A percentile compares a stretch with the other conserved stretches of the same genome.
Evolutionary conservation across 2,329 filamentous ascomycete genomes (phyloP).

Genomic region (Penicillium sumatraense): DNA sequence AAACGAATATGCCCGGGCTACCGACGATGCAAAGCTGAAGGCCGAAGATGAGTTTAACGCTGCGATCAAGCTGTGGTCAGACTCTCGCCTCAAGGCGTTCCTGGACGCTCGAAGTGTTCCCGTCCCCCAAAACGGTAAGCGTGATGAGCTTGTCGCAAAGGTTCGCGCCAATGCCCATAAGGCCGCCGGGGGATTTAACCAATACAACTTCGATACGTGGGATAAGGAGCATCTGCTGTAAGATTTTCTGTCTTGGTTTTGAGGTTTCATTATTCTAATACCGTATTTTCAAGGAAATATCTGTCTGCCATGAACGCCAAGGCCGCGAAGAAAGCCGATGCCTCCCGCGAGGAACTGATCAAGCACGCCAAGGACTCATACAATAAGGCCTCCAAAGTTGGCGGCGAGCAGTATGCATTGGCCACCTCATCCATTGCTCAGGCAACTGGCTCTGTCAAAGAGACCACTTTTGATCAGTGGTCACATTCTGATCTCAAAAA

Average conservation of each 20-base stretch:
- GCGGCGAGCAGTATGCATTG: constrained; percentile 59
- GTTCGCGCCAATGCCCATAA: constrained; percentile 76
- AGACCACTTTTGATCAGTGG: constrained; percentile 73
- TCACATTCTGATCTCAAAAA: constrained; percentile 72
- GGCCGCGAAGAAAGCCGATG: constrained; percentile 65
- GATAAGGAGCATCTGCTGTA: constrained; percentile 71
- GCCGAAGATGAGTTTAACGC: constrained; percentile 69
- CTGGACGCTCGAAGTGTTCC: constrained; percentile 77
- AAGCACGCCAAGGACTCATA: constrained; percentile 57
- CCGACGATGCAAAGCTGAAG: constrained; percentile 67
- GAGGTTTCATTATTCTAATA: constrained; percentile 52
- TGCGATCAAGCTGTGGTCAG: constrained; percentile 69
- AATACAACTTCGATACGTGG: constrained; percentile 81
- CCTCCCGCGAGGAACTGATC: constrained; percentile 74
- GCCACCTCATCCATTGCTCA: constrained; percentile 72
- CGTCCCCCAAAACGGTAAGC: constrained; percentile 72
- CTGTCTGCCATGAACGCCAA: constrained; percentile 56
- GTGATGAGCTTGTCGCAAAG: constrained; percentile 72
- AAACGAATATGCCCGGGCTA: constrained; percentile 77
- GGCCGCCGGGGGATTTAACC: constrained; percentile 68
- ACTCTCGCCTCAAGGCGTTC: constrained; percentile 76
- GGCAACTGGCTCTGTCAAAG: constrained; percentile 68
- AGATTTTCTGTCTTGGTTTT: constrained; percentile 19
- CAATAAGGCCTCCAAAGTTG: constrained; percentile 52
- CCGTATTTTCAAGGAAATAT: constrained; percentile 49